Percentiles rank a stretch among this genome's conserved stretches.
Conservation (phyloP, 2,329 filamentous ascomycete genomes). For the Botrytis medusae region DNA sequence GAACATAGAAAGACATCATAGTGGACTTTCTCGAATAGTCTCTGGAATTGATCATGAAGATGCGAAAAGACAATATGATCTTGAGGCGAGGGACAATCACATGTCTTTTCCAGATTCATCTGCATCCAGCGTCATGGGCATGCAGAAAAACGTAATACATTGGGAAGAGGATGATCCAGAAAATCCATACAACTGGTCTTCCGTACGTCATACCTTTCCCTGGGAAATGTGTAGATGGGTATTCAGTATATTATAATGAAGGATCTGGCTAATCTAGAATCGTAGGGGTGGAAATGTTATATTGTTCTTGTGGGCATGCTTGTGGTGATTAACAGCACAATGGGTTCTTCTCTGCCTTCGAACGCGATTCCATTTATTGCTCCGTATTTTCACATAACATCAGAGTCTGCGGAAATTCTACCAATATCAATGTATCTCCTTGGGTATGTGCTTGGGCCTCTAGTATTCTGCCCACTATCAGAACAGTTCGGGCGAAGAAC, state of each 20-base stretch:
- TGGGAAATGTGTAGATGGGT: not conserved
- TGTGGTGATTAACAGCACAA: constrained; percentile 66
- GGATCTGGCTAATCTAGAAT: constrained; percentile 6
- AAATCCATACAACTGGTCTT: constrained; percentile 39
- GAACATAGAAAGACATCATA: constrained; percentile 21
- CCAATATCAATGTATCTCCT: constrained; percentile 64
- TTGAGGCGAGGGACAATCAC: constrained; percentile 45
- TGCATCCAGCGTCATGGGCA: constrained; percentile 26
- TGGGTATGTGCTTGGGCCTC: constrained; percentile 57
- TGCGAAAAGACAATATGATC: constrained; percentile 44
- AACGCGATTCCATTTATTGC: constrained; percentile 61
- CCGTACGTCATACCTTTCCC: constrained; percentile 24
- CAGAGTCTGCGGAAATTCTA: constrained; percentile 44
- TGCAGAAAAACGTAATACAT: constrained; percentile 33
- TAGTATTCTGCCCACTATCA: constrained; percentile 64
- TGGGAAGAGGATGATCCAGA: constrained; percentile 36
- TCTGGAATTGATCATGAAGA: constrained; percentile 44
- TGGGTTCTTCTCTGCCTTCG: constrained; percentile 63
- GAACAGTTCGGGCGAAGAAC: constrained; percentile 63
- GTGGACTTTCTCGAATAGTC: constrained; percentile 29
- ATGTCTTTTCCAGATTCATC: constrained; percentile 34
- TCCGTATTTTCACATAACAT: constrained; percentile 55
- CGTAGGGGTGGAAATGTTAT: constrained; percentile 53
- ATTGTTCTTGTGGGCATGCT: constrained; percentile 57
- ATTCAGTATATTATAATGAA: not conserved